Evolutionary conservation across 1,284 basidiomycete genomes (phyloP).

Genomic region (Moniliophthora roreri): DNA sequence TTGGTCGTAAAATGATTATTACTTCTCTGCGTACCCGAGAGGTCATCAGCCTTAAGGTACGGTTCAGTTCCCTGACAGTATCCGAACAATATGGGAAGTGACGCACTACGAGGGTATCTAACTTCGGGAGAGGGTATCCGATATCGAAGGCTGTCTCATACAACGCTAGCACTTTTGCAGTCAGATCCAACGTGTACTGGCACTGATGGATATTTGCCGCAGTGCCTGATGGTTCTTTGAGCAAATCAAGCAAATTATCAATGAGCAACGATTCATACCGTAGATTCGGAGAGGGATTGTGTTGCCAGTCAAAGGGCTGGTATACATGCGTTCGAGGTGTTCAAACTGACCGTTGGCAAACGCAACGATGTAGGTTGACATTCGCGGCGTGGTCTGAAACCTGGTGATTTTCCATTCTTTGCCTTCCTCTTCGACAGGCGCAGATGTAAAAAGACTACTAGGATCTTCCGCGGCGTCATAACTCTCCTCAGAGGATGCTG

Average conservation of each 20-base stretch:
- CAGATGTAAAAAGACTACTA: constrained; percentile 28
- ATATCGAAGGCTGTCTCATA: constrained; percentile 93
- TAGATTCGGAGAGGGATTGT: constrained; percentile 74
- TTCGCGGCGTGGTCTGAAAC: constrained; percentile 65
- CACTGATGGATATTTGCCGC: constrained; percentile 82
- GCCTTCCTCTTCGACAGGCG: constrained; percentile 23
- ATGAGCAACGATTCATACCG: constrained; percentile 29
- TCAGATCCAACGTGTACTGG: constrained; percentile 86
- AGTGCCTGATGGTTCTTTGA: constrained; percentile 56
- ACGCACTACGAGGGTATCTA: constrained; percentile 79
- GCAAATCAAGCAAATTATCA: not conserved
- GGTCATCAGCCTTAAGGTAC: constrained; percentile 2
- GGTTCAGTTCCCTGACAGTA: constrained; percentile 3
- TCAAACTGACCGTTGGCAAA: constrained; percentile 77
- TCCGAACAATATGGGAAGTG: constrained; percentile 26
- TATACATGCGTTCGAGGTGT: constrained; percentile 64
- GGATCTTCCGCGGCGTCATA: constrained; percentile 29
- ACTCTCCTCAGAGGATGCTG: constrained; percentile 42
- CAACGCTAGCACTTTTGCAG: constrained; percentile 82
- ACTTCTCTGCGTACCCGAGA: not conserved
- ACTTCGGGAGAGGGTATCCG: constrained; percentile 92
- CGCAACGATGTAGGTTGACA: constrained; percentile 82
- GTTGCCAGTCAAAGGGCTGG: constrained; percentile 64
- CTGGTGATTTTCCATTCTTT: constrained; percentile 60
- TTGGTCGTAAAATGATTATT: too few relatives aligned